Evolutionary conservation across 768 basidiomycete genomes (phyloP).

Genomic region (Lactarius deliciosus): DNA sequence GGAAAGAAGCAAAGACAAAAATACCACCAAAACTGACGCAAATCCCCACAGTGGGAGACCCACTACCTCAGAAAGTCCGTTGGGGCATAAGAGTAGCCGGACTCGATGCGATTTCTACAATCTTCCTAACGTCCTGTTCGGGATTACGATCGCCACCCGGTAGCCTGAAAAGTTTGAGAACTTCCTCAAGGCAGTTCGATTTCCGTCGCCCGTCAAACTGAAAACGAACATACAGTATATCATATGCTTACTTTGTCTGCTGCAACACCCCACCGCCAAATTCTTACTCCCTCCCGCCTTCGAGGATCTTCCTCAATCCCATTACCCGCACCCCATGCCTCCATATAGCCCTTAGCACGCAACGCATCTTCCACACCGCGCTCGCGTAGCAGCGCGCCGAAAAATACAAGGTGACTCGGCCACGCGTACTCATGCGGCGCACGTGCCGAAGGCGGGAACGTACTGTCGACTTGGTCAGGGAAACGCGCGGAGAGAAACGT

Average conservation of each 20-base stretch:
- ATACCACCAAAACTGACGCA: too few species aligned
- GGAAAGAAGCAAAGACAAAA: too few species aligned
- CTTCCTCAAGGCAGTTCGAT: too few species aligned
- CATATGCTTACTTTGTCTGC: not conserved
- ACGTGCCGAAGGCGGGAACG: conserved; percentile 59
- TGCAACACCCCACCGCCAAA: conserved; percentile 48
- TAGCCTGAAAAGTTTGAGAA: too few species aligned
- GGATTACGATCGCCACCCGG: too few species aligned
- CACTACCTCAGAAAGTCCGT: too few species aligned
- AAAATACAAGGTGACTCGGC: conserved; percentile 81
- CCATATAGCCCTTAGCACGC: conserved; percentile 55
- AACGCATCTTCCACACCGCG: conserved; percentile 51
- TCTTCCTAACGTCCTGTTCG: too few species aligned
- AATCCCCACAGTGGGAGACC: too few species aligned
- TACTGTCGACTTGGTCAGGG: conserved; percentile 56
- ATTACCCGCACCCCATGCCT: conserved; percentile 63
- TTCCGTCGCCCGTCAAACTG: not conserved
- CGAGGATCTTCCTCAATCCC: conserved; percentile 75
- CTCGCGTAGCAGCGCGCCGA: conserved; percentile 69
- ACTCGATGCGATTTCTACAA: too few species aligned
- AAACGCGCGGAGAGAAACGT: conserved; percentile 67
- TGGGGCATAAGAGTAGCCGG: too few species aligned
- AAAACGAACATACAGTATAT: not conserved
- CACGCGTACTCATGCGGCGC: conserved; percentile 65
- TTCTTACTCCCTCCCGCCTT: conserved; percentile 63